Evolutionary conservation across 2,329 filamentous ascomycete genomes (phyloP), one percentile per base, ranked within the genome.

Genomic region (Fusarium nanum): DNA sequence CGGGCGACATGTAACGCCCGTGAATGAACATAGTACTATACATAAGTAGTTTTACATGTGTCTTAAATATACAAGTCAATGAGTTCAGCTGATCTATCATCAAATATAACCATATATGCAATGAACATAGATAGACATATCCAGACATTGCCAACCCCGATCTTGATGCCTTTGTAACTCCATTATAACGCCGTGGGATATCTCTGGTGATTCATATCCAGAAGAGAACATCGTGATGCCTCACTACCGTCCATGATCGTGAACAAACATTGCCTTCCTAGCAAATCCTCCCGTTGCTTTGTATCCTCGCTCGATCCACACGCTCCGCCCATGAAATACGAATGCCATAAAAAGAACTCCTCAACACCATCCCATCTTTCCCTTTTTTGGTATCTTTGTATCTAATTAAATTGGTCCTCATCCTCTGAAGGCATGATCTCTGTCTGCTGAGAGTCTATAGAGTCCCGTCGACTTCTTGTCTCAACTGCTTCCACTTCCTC

Each of bases 131-230:
- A 54, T 34, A 34, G 53, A 40, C 18, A 50, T 80, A 76, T 74
- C 25, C 75, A 77, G 28, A 46, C 64, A 70, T 64, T 40, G 30
- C 40, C 47, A 27, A 16, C 25, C 47, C 27, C 8, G 11, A 32
- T 41, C 20, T 60, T 25, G 32, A 41, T 67, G 25, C 25, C 60
- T 48, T 34, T 64, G 30, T 54, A 50, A 46, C 40, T 50, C 47
- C 46, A 49, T 44, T 47, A 47, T 49, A 71, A 69, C 68, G 60
- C 68, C 68, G 6, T 62, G 23, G 63, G 67, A 71, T 71, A 69
- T 69, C 67, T 68, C 25, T 60, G 42, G 27, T 67, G 34, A 47
- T 47, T 56, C 48, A 47, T 45, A 45, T 60, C 67, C 67, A 56
- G 50, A 52, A 49, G 28, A 54, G 65, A 53, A 44, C 44, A 45